A percentile compares a stretch with the other conserved stretches of the same genome.
phyloP scores from a whole-genome alignment of 2,329 filamentous ascomycete species.

The Aspergillus neotritici region DNA sequence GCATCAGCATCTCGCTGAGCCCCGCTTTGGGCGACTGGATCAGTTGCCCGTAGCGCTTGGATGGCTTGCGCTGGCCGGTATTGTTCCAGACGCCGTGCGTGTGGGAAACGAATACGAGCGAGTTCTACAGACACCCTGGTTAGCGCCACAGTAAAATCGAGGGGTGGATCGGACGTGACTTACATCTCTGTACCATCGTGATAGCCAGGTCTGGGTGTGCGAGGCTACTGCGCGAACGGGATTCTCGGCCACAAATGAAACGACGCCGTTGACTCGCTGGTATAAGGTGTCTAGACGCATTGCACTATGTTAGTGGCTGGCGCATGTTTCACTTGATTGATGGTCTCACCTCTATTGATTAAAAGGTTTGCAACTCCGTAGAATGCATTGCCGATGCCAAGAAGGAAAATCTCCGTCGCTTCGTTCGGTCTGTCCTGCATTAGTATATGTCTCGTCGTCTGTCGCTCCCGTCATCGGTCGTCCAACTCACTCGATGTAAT shows the following conservation, averaged over 20 bases:
- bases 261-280: slow-evolving; percentile 61
- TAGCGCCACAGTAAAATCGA: too few relatives aligned
- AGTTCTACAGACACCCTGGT: slow-evolving; percentile 50
- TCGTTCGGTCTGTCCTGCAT: slow-evolving; percentile 50
- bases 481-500: slow-evolving; percentile 70
- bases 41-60: slow-evolving; percentile 54
- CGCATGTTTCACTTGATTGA: too few relatives aligned
- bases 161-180: slow-evolving; percentile 14
- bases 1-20: slow-evolving; percentile 53
- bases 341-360: slow-evolving; percentile 60
- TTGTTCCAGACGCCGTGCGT: slow-evolving; percentile 72
- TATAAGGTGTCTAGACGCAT: slow-evolving; percentile 52
- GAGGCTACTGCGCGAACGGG: slow-evolving; percentile 74
- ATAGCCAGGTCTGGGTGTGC: slow-evolving; percentile 61
- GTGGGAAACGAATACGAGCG: slow-evolving; percentile 68
- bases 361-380: slow-evolving; percentile 76
- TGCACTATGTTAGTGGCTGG: too few relatives aligned
- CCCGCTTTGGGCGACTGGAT: slow-evolving; percentile 41
- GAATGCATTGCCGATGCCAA: slow-evolving; percentile 88
- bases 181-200: slow-evolving; percentile 72
- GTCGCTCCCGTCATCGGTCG: too few relatives aligned
- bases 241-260: slow-evolving; percentile 74
- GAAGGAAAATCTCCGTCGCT: slow-evolving; percentile 69
- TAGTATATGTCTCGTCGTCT: too few relatives aligned
- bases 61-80: slow-evolving; percentile 51